A percentile compares a stretch with the other conserved stretches of the same genome.
Evolutionary conservation across 257 asterid genomes (phyloP).

Genomic region (Nyctanthes arbortristis): DNA sequence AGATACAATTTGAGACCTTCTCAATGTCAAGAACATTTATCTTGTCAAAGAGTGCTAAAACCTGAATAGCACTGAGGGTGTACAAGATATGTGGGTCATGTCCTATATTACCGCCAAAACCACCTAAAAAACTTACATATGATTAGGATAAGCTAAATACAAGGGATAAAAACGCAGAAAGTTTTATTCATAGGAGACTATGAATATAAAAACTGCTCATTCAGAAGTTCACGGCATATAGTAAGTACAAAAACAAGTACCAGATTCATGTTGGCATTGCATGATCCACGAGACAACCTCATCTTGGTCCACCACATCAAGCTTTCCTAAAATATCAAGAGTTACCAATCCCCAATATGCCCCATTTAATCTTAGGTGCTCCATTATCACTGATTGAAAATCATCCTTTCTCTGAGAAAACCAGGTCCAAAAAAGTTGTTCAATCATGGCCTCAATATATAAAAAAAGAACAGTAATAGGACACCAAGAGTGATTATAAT

Average conservation of each 20-base stretch:
- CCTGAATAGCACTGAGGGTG: constrained; percentile 95
- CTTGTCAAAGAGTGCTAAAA: constrained; percentile 83
- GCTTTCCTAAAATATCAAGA: constrained; percentile 78
- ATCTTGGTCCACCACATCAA: constrained; percentile 67
- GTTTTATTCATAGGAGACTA: constrained; percentile 1
- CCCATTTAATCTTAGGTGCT: constrained; percentile 86
- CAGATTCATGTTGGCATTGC: constrained; percentile 96
- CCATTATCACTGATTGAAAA: constrained; percentile 82
- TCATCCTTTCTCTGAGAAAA: constrained; percentile 65
- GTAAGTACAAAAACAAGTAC: constrained; percentile 44
- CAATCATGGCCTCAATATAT: not conserved
- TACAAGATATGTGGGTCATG: constrained; percentile 84
- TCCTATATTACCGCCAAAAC: constrained; percentile 94
- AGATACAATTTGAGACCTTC: constrained; percentile 84
- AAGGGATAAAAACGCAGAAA: constrained; percentile 7
- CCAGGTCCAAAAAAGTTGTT: not conserved
- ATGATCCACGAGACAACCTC: constrained; percentile 82
- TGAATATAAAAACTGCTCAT: not conserved
- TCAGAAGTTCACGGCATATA: not conserved
- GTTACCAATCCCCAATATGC: constrained; percentile 97
- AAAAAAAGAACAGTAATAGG: not conserved
- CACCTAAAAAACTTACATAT: constrained; percentile 50
- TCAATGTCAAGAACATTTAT: constrained; percentile 70
- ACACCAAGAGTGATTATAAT: not conserved
- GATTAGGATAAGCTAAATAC: not conserved